phyloP scores from a whole-genome alignment of 1,284 basidiomycete genomes.

The Ceratobasidium theobromae region DNA sequence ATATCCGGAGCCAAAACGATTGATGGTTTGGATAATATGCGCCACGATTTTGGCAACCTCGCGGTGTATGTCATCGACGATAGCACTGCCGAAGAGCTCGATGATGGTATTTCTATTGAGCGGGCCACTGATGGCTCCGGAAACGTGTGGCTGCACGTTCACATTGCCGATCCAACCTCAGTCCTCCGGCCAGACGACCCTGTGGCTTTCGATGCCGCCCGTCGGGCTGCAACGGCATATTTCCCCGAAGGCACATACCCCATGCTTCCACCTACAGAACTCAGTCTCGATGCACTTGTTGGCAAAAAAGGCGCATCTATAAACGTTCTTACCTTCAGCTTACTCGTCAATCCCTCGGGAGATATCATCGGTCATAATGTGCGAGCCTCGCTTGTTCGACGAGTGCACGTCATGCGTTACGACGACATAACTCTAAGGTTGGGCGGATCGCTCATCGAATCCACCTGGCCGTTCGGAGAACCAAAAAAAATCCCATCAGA shows the following conservation, averaged over 20 bases:
- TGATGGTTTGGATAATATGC: slow-evolving; percentile 64
- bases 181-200: slow-evolving; percentile 70
- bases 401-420: slow-evolving; percentile 70
- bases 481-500: slow-evolving; percentile 12
- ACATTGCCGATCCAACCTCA: slow-evolving; percentile 91
- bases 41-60: slow-evolving; percentile 82
- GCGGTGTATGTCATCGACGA: slow-evolving; percentile 93
- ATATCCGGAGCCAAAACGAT: slow-evolving; percentile 36
- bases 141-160: slow-evolving; percentile 82
- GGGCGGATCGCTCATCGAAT: slow-evolving; percentile 40
- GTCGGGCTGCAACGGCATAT: slow-evolving; percentile 58
- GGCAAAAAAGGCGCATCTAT: slow-evolving; percentile 46
- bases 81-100: slow-evolving; percentile 77
- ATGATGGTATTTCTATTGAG: slow-evolving; percentile 91
- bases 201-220: slow-evolving; percentile 58
- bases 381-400: slow-evolving; percentile 69
- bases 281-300: slow-evolving; percentile 58
- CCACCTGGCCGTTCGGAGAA: slow-evolving; percentile 39
- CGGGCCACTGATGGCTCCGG: slow-evolving; percentile 57
- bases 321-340: slow-evolving; percentile 79
- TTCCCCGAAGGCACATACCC: slow-evolving; percentile 65
- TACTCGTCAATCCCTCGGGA: slow-evolving; percentile 64
- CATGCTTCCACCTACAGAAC: slow-evolving; percentile 62
- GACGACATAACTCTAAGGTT: slow-evolving; percentile 64
- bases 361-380: slow-evolving; percentile 72